Percentiles rank a stretch among this genome's conserved stretches.
Conservation (phyloP, 2,329 filamentous ascomycete genomes). For the Ceratocystis destructans region DNA sequence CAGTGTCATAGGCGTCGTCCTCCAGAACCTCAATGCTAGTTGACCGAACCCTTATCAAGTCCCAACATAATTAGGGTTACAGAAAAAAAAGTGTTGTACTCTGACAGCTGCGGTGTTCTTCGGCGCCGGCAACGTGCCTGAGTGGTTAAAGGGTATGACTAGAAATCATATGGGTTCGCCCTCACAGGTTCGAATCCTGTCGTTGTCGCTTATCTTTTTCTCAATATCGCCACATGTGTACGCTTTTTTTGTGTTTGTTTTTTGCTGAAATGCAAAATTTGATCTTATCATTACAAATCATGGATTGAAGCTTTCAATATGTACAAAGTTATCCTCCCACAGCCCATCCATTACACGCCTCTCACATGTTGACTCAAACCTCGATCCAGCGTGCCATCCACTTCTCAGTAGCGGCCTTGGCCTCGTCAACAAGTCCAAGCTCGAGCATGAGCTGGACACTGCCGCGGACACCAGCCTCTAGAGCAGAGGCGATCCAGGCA, state of each 20-base stretch:
- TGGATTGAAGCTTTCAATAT: neutral
- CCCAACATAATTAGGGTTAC: too few species aligned
- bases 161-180: conserved; percentile 19
- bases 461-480: conserved; percentile 54
- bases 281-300: neutral
- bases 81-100: neutral
- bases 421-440: conserved; percentile 55
- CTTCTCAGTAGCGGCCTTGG: conserved; percentile 46
- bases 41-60: too few species aligned
- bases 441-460: conserved; percentile 48
- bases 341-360: neutral
- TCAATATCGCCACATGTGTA: neutral
- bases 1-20: too few species aligned
- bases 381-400: conserved; percentile 59
- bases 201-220: conserved; percentile 10
- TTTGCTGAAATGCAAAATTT: neutral
- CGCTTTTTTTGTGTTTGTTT: neutral
- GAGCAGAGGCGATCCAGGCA: conserved; percentile 53
- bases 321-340: too few species aligned
- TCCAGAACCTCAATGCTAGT: too few species aligned
- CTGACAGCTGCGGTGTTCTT: too few species aligned
- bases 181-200: conserved; percentile 18
- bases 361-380: conserved; percentile 8
- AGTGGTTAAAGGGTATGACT: conserved; percentile 18
- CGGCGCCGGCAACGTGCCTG: conserved; percentile 11